phyloP scores from a whole-genome alignment of 2,329 filamentous ascomycete genomes.

The Chaetomium sp. region DNA sequence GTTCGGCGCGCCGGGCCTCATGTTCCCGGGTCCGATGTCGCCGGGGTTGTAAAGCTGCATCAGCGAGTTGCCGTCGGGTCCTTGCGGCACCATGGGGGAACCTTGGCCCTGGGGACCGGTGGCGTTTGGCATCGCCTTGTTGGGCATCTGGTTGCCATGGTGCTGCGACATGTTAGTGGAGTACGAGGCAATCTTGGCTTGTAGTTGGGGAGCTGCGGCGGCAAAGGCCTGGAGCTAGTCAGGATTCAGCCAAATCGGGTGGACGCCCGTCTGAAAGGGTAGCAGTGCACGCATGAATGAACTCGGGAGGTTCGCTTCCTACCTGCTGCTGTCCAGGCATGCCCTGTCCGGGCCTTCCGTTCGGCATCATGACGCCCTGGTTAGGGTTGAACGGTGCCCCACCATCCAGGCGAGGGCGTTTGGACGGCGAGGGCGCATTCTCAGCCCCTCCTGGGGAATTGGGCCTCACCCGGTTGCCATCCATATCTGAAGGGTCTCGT shows the following conservation, averaged over 20 bases:
- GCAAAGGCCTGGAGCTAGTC: slow-evolving; percentile 66
- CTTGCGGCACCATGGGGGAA: slow-evolving; percentile 74
- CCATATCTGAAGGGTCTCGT: slow-evolving; percentile 78
- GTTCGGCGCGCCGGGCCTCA: slow-evolving; percentile 49
- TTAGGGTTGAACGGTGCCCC: slow-evolving; percentile 65
- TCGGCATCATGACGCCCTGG: slow-evolving; percentile 64
- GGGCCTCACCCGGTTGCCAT: slow-evolving; percentile 72
- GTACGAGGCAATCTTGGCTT: slow-evolving; percentile 85
- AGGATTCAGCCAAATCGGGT: slow-evolving; percentile 64
- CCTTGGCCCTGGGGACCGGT: slow-evolving; percentile 67
- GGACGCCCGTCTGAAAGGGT: slow-evolving; percentile 64
- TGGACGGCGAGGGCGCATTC: slow-evolving; percentile 86
- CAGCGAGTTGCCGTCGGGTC: slow-evolving; percentile 56
- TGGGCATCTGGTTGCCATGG: slow-evolving; percentile 73
- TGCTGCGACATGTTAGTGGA: slow-evolving; percentile 77
- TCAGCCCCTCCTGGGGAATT: slow-evolving; percentile 78
- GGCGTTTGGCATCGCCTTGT: slow-evolving; percentile 71
- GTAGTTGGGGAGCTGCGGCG: slow-evolving; percentile 51
- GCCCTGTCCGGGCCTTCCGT: slow-evolving; percentile 63
- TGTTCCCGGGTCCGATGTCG: slow-evolving; percentile 53
- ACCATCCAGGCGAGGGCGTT: slow-evolving; percentile 76
- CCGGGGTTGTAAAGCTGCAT: slow-evolving; percentile 57
- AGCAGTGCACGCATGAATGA: slow-evolving; percentile 41
- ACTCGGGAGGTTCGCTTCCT: slow-evolving; percentile 41
- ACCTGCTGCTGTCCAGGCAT: slow-evolving; percentile 68